phyloP scores from a whole-genome alignment of 1,284 basidiomycete genomes.

The Marasmius fiardii region DNA sequence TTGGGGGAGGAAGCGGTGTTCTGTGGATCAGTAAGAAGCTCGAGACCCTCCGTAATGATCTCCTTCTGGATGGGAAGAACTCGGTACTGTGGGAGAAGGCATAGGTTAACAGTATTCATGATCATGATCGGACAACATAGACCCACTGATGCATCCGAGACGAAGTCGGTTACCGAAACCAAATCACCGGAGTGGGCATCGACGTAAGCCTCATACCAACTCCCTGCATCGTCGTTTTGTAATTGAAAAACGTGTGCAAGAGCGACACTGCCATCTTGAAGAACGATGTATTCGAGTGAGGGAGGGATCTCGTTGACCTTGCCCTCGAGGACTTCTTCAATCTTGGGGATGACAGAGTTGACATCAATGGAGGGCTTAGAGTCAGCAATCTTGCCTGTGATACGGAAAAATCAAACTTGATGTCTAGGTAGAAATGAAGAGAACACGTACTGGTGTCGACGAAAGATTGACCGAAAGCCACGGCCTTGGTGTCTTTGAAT shows the following conservation, averaged over 20 bases:
- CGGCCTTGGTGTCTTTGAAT: slow-evolving; percentile 35
- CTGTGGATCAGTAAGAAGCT: slow-evolving; percentile 31
- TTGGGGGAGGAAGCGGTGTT: slow-evolving; percentile 22
- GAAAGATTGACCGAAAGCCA: slow-evolving; percentile 50
- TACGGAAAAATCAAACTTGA: background rate
- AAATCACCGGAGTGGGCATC: slow-evolving; percentile 54
- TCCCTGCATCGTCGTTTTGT: slow-evolving; percentile 45
- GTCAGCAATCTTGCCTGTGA: slow-evolving; percentile 27
- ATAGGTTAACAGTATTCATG: background rate
- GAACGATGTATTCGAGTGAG: slow-evolving; percentile 35
- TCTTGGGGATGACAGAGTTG: slow-evolving; percentile 24
- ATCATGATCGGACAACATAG: background rate
- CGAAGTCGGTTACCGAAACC: slow-evolving; percentile 54
- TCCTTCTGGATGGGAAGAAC: slow-evolving; percentile 34
- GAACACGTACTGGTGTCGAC: slow-evolving; percentile 38
- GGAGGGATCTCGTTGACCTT: slow-evolving; percentile 29
- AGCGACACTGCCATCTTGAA: slow-evolving; percentile 42
- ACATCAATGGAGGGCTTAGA: slow-evolving; percentile 28
- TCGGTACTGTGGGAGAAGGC: slow-evolving; percentile 24
- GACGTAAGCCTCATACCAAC: slow-evolving; percentile 63
- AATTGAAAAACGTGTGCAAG: slow-evolving; percentile 51
- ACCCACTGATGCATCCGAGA: slow-evolving; percentile 40
- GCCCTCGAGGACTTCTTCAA: slow-evolving; percentile 28
- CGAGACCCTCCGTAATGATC: slow-evolving; percentile 27
- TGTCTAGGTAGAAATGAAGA: background rate